Conservation (phyloP, 176 grass and related monocot genomes). For the Tillandsia leiboldiana region DNA sequence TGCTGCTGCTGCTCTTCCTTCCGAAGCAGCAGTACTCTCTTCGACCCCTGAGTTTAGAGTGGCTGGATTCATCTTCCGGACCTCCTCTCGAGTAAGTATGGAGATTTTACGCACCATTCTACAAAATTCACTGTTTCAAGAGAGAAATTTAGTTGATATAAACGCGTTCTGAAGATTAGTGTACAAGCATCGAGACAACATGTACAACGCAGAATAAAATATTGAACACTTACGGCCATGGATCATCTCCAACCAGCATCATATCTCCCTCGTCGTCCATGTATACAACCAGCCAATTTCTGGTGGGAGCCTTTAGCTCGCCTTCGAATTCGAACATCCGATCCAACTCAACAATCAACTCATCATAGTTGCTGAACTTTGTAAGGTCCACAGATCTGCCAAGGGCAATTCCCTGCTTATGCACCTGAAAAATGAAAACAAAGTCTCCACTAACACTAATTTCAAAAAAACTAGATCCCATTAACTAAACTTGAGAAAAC, state of each 20-base stretch:
- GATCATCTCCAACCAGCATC: conserved; percentile 98
- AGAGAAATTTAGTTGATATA: conserved; percentile 8
- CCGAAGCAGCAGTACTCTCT: conserved; percentile 43
- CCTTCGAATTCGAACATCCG: conserved; percentile 90
- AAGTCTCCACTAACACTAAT: neutral
- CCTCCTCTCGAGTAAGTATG: conserved; percentile 80
- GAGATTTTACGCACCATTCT: conserved; percentile 81
- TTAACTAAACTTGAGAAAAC: neutral
- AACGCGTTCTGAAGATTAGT: neutral
- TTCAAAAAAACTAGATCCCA: conserved; percentile 1
- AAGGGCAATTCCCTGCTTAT: conserved; percentile 93
- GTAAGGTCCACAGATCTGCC: conserved; percentile 88
- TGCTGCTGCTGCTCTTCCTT: conserved; percentile 24
- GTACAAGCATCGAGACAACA: neutral
- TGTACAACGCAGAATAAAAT: neutral
- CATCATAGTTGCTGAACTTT: conserved; percentile 62
- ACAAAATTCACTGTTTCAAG: conserved; percentile 72
- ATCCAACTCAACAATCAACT: conserved; percentile 66
- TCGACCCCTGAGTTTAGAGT: conserved; percentile 46
- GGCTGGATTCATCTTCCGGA: conserved; percentile 80
- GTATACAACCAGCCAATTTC: conserved; percentile 86
- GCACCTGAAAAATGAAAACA: conserved; percentile 48
- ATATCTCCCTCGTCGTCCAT: conserved; percentile 86
- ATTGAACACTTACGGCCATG: conserved; percentile 57
- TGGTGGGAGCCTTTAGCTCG: conserved; percentile 45